phyloP scores from a whole-genome alignment of 2,329 filamentous ascomycete genomes.

The Talaromyces pinophilus region DNA sequence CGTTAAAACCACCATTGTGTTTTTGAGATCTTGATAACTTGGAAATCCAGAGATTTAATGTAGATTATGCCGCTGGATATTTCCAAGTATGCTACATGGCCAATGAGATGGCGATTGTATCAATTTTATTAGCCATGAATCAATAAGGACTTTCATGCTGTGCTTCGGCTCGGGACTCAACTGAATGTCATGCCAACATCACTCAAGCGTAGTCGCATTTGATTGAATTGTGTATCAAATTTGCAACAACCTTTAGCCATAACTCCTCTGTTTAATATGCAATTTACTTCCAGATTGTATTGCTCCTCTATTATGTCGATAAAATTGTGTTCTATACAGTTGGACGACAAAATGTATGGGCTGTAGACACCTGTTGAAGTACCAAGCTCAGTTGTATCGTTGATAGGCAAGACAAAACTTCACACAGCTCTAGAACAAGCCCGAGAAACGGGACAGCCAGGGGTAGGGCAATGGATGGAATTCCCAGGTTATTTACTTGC shows the following conservation, averaged over 20 bases:
- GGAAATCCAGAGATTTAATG: neutral
- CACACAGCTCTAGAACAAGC: neutral
- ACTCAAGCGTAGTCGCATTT: neutral
- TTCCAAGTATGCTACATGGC: neutral
- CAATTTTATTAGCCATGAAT: neutral
- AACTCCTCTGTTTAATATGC: too few relatives aligned
- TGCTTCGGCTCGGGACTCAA: neutral
- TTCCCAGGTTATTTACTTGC: neutral
- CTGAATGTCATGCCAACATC: neutral
- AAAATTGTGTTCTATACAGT: neutral
- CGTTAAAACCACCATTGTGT: neutral
- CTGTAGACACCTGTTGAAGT: neutral
- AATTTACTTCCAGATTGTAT: neutral
- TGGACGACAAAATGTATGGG: neutral
- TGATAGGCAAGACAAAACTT: neutral
- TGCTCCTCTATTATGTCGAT: neutral
- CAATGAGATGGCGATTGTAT: neutral
- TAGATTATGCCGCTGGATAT: neutral
- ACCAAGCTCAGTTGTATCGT: neutral
- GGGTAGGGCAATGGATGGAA: neutral
- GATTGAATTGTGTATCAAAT: too few relatives aligned
- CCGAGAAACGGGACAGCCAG: neutral
- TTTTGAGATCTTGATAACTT: neutral
- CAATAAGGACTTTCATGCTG: neutral
- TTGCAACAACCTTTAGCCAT: too few relatives aligned